These are phyloP conservation scores for Didymella lethalis DNA, from an alignment of 2,329 filamentous ascomycete genomes.

Conservation along the genomic window DNA sequence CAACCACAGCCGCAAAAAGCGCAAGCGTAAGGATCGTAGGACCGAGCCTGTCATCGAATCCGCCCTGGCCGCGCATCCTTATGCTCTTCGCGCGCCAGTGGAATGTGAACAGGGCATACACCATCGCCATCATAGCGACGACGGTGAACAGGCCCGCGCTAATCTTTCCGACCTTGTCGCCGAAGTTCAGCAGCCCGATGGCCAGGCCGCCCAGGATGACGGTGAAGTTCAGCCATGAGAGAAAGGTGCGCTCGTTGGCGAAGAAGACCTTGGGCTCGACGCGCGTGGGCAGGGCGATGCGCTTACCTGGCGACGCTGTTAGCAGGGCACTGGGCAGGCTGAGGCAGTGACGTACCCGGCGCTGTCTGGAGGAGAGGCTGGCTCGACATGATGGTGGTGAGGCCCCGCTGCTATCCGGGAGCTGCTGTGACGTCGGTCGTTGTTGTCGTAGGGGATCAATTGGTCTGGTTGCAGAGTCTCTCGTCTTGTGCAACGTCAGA, in stretches of 20 bases:
- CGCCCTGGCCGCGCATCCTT: constrained; percentile 86
- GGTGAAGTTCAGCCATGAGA: constrained; percentile 99
- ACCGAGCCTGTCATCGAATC: constrained; percentile 95
- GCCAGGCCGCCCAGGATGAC: constrained; percentile 96
- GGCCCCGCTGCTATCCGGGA: constrained; percentile 24
- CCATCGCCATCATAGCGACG: constrained; percentile 93
- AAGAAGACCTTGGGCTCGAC: constrained; percentile 99
- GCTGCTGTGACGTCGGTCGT: constrained; percentile 9
- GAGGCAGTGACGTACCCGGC: constrained; percentile 68
- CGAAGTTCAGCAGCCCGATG: constrained; percentile 97
- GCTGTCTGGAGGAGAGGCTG: constrained; percentile 95
- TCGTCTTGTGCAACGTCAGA: constrained; percentile 20
- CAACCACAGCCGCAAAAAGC: constrained; percentile 85
- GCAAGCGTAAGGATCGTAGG: constrained; percentile 90
- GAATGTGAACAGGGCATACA: constrained; percentile 93
- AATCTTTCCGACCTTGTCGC: constrained; percentile 92
- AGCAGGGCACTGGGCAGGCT: constrained; percentile 2
- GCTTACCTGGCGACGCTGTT: constrained; percentile 76
- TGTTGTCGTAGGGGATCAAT: constrained; percentile 18
- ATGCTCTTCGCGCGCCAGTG: constrained; percentile 98
- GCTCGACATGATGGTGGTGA: constrained; percentile 76
- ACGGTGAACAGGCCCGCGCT: constrained; percentile 92
- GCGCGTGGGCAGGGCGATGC: constrained; percentile 95
- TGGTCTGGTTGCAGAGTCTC: constrained; percentile 19
- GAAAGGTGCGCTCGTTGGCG: constrained; percentile 98